Conservation (phyloP, 345 rosid genomes). For the Lepidium africanum region DNA sequence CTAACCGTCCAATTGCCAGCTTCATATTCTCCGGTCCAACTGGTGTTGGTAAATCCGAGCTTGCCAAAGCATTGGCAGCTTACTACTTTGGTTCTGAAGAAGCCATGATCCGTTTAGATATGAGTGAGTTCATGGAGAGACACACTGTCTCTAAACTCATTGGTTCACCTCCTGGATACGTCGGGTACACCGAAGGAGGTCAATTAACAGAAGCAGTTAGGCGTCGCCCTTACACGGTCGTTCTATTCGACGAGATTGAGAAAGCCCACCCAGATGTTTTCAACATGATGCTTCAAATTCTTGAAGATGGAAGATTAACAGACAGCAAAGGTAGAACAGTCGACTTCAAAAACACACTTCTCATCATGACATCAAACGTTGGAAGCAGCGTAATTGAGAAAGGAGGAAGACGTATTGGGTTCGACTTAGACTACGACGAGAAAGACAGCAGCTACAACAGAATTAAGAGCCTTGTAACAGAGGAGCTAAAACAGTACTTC, state of each 20-base stretch:
- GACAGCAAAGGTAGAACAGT: constrained; percentile 54
- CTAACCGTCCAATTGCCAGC: constrained; percentile 57
- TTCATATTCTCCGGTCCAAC: constrained; percentile 61
- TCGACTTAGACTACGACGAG: constrained; percentile 83
- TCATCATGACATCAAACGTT: constrained; percentile 58
- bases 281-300: constrained; percentile 53
- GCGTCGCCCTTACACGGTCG: constrained; percentile 42
- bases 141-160: constrained; percentile 54
- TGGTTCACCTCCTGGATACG: constrained; percentile 63
- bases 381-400: constrained; percentile 38
- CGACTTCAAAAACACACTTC: constrained; percentile 54
- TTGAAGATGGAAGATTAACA: constrained; percentile 55
- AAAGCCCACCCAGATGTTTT: constrained; percentile 61
- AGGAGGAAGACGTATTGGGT: constrained; percentile 75
- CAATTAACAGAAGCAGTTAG: constrained; percentile 57
- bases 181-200: constrained; percentile 54
- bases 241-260: constrained; percentile 61
- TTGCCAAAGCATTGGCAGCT: constrained; percentile 50
- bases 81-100: constrained; percentile 57
- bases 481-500: constrained; percentile 45
- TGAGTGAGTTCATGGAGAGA: constrained; percentile 71
- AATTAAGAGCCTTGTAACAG: constrained; percentile 46
- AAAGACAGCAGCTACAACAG: constrained; percentile 90
- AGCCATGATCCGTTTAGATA: constrained; percentile 57
- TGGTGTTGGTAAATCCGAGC: constrained; percentile 60